Conservation (phyloP, 257 asterid species). For the Avicennia marina region DNA sequence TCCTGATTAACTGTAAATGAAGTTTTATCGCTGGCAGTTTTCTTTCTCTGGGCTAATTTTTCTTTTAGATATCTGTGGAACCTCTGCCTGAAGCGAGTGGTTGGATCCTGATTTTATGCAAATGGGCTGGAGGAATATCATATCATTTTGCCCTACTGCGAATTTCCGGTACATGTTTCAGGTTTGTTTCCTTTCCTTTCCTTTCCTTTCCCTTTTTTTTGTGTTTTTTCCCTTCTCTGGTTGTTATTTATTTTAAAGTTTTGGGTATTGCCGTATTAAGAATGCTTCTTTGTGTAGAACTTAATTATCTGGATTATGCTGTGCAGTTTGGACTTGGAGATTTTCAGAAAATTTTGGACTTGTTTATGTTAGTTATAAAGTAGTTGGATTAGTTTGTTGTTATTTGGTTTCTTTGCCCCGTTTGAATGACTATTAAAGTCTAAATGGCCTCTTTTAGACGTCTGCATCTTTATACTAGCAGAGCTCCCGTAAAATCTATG, state of each 20-base stretch:
- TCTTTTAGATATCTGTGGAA: conserved; percentile 4
- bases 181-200: conserved; percentile 42
- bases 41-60: background rate
- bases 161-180: conserved; percentile 52
- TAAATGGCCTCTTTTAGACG: background rate
- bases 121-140: conserved; percentile 52
- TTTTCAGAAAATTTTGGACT: conserved; percentile 4
- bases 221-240: background rate
- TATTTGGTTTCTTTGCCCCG: conserved; percentile 2
- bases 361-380: background rate
- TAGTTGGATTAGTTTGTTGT: conserved; percentile 11
- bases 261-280: background rate
- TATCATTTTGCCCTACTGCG: conserved; percentile 38
- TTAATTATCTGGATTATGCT: background rate
- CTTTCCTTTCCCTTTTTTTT: background rate
- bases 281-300: conserved; percentile 4
- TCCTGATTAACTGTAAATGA: background rate
- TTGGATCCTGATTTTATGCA: conserved; percentile 5
- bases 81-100: conserved; percentile 8
- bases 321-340: conserved; percentile 8
- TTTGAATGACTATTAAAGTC: conserved; percentile 1
- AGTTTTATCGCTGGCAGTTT: background rate
- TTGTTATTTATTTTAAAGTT: background rate
- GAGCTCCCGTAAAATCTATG: background rate
- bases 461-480: background rate